phyloP scores from a whole-genome alignment of 2,329 filamentous ascomycete genomes.

The Colletotrichum tamarilloi region DNA sequence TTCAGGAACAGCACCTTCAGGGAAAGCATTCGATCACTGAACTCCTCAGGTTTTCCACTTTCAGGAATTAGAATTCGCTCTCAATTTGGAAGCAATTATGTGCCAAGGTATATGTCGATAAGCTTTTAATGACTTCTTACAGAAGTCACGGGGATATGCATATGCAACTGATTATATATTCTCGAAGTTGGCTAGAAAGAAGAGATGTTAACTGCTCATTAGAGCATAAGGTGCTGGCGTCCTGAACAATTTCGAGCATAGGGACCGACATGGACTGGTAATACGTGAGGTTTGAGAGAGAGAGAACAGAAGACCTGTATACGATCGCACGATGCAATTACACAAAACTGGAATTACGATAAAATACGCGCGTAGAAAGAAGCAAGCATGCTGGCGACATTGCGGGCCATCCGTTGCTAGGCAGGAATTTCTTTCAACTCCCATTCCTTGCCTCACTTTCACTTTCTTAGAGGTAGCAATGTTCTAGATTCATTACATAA shows the following conservation, averaged over 20 bases:
- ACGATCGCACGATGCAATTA: neutral
- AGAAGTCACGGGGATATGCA: neutral
- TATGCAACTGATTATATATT: neutral
- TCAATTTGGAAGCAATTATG: neutral
- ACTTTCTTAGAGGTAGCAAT: conserved; percentile 18
- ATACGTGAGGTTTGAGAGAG: neutral
- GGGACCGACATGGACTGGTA: neutral
- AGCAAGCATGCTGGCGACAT: neutral
- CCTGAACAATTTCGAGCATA: neutral
- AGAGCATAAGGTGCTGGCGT: neutral
- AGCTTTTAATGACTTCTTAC: neutral
- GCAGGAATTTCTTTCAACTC: neutral
- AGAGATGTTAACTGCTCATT: neutral
- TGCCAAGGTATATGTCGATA: no score
- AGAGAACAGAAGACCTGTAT: neutral
- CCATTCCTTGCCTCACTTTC: neutral
- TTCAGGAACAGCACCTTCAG: neutral
- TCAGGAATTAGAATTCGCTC: neutral
- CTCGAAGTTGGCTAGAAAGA: neutral
- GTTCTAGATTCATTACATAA: conserved; percentile 22
- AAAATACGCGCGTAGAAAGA: neutral
- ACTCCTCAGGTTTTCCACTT: neutral
- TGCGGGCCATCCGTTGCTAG: neutral
- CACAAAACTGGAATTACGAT: neutral
- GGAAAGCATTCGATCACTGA: neutral